Evolutionary conservation across 768 basidiomycete species (phyloP).

Genomic region (Kwoniella sp.): DNA sequence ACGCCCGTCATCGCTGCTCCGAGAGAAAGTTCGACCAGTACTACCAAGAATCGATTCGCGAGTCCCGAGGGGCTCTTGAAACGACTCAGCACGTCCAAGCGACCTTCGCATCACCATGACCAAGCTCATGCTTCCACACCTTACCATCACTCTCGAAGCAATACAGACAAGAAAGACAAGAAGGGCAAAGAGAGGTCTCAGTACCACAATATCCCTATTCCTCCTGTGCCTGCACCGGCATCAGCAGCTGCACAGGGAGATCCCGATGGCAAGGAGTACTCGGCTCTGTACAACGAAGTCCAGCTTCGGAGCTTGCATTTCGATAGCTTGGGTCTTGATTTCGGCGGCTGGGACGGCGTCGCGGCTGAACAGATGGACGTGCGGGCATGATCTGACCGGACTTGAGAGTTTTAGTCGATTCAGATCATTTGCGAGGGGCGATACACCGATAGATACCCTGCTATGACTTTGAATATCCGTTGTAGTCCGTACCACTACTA

Average conservation of each 20-base stretch:
- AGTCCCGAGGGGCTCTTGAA: slow-evolving; percentile 18
- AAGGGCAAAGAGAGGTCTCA: not conserved
- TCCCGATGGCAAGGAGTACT: too few relatives aligned
- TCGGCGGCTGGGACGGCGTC: slow-evolving; percentile 19
- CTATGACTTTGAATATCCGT: too few relatives aligned
- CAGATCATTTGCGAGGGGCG: too few relatives aligned
- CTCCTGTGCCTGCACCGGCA: slow-evolving; percentile 7
- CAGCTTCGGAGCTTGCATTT: slow-evolving; percentile 45
- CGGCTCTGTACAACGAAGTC: slow-evolving; percentile 18
- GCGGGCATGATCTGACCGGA: too few relatives aligned
- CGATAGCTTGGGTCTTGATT: slow-evolving; percentile 38
- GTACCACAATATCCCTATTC: slow-evolving; percentile 12
- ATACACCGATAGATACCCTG: too few relatives aligned
- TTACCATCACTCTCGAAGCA: not conserved
- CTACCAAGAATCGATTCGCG: slow-evolving; percentile 9
- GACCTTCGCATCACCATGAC: not conserved
- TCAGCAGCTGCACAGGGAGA: not conserved
- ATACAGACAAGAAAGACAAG: not conserved
- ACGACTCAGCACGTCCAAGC: slow-evolving; percentile 12
- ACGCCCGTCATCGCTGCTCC: not conserved
- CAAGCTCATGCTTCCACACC: slow-evolving; percentile 16
- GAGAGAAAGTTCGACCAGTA: not conserved
- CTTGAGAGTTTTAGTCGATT: too few relatives aligned
- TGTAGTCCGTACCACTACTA: too few relatives aligned
- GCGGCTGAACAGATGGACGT: too few relatives aligned